Conservation (phyloP, 1,139 yeast species). For the Arxiozyma slooffiae region DNA sequence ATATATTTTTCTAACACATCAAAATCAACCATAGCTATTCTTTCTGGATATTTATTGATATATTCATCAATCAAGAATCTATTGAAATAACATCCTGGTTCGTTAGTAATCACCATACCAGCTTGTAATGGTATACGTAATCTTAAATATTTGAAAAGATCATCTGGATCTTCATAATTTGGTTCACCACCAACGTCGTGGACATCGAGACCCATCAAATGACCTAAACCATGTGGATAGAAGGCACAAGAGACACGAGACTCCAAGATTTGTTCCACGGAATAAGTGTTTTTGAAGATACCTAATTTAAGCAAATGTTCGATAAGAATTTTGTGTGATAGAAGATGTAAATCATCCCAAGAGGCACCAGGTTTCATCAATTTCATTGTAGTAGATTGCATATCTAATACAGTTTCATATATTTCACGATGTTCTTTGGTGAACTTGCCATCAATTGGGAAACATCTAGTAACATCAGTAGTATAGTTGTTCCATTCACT, state of each 20-base stretch:
- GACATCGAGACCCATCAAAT: slow-evolving; percentile 85
- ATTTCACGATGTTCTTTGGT: slow-evolving; percentile 75
- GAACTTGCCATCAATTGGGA: slow-evolving; percentile 89
- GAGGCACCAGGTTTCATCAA: slow-evolving; percentile 67
- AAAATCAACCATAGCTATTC: slow-evolving; percentile 51
- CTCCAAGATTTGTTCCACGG: slow-evolving; percentile 56
- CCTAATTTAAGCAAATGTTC: slow-evolving; percentile 65
- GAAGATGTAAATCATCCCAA: slow-evolving; percentile 80
- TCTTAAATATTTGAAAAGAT: slow-evolving; percentile 65
- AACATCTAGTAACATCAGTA: slow-evolving; percentile 87
- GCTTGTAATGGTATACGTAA: slow-evolving; percentile 60
- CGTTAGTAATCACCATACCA: slow-evolving; percentile 87
- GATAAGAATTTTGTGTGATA: slow-evolving; percentile 70
- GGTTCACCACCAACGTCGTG: slow-evolving; percentile 92
- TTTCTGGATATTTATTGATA: slow-evolving; percentile 43
- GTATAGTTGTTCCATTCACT: slow-evolving; percentile 95
- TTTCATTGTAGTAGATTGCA: slow-evolving; percentile 67
- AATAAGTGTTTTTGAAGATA: slow-evolving; percentile 53
- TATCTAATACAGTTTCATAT: slow-evolving; percentile 68
- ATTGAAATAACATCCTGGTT: slow-evolving; percentile 90
- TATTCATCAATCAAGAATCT: slow-evolving; percentile 65
- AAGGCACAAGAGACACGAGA: slow-evolving; percentile 68
- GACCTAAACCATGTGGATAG: slow-evolving; percentile 95
- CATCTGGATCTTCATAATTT: slow-evolving; percentile 73
- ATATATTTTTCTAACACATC: slow-evolving; percentile 65